Base-by-base conservation (phyloP, 495 filamentous ascomycete species). In the Talaromyces adpressus region DNA sequence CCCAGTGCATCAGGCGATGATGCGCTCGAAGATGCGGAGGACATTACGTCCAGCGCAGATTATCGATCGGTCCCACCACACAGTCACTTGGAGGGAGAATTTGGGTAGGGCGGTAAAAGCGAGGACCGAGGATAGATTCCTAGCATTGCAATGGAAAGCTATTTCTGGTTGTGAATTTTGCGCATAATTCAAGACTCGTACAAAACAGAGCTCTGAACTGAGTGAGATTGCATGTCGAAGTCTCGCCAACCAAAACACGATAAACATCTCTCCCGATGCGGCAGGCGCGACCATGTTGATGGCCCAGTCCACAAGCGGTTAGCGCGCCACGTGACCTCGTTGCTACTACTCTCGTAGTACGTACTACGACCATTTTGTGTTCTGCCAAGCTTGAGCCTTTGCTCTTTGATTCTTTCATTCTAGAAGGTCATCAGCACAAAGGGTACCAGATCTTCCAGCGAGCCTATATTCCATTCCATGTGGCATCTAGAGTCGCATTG, bases 1-100 rank as follows among this genome's bases (percentile, higher is more conserved):
- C 75, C 77, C 62, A 81, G 73, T 63, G 78, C 70, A 72, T 81
- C 78, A 51, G 78, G 77, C 47, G 78, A 81, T 67, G 78, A 79
- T 49, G 71, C 62, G 63, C 72, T 78, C 69, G 73, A 73, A 51
- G 71, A 71, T 68, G 71, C 72, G 62, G 64, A 64, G 69, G 58
- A 62, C 60, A 62, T 62, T 29, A 11, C 45, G 41, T 25, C 63
- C 68, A 60, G 49, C 62, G 63, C 56, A 64, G 65, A 45, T 22
- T 41, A 61, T 18, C 60, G 63, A 63, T 49, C 45, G 45, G n/a
- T 18, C 8, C 45, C 22, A 39, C 56, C 9, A 66, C 58, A 49
- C n/a, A 7, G 7, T 49, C 45, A 49, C 32, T 36, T 12, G 3
- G 14, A 41, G 36, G 36, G 36, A 61, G 62, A 59, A 39, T 64